Base-by-base conservation (phyloP, 345 rosid species). In the Sisymbrium altissimum region DNA sequence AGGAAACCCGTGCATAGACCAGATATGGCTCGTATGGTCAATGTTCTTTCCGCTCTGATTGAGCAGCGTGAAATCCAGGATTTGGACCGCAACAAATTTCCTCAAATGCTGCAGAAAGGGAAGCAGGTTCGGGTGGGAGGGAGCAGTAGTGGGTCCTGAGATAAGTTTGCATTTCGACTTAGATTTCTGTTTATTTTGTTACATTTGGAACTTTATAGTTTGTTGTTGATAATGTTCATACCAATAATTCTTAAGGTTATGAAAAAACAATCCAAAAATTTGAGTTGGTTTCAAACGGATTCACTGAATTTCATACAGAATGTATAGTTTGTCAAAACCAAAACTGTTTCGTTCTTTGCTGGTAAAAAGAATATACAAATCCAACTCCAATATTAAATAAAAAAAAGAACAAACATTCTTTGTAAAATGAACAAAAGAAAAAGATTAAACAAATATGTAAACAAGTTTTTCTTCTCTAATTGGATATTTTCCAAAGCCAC, bases 381-480 rank as follows among this genome's bases (percentile, higher is more conserved):
- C 58, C 70, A 69, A 63, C 70, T 63, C 12, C 70, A 74, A 11
- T 45, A 27, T 39, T 35, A 8, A 2, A 23, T 23, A 7, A 13
- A 71, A 11, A 14, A 4, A 62, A 12, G n/a, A 6, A 12, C 17
- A 52, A 35, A 64, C 25, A 53, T 23, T 68, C 29, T 62, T 69
- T 1, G 5, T 40, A 39, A n/a, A 18, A 19, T 5, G 43, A 12
- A 32, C 17, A 45, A 6, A 65, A 49, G 5, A 29, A 25, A 39
- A 3, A 53, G 15, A 53, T 53, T 75, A 70, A 76, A 76, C 80
- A 76, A 76, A 70, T 76, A 45, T 63, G 66, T 70, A 56, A 70
- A 53, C 79, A 76, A 62, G 58, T 54, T 48, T 27, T 62, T 62
- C 35, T 62, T 50, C 58, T 58, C 70, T 68, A 61, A 33, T 68